Evolutionary conservation across 1,139 yeast genomes (phyloP), one percentile per base, ranked within the genome.

Genomic region (Protomyces gravidus): DNA sequence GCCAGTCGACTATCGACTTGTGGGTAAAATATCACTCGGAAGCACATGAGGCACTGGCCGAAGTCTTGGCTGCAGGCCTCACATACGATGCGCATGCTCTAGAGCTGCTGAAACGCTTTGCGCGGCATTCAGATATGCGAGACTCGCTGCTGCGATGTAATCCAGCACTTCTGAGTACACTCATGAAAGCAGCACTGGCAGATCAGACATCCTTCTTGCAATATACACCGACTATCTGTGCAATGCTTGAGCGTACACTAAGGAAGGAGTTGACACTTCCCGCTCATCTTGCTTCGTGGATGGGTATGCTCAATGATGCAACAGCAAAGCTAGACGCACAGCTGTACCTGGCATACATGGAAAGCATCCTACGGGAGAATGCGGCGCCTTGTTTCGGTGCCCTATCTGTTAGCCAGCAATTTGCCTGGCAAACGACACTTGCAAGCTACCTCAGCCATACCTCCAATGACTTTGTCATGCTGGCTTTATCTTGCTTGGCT

Each of bases 401-500:
- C 2, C 21, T 46, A 7, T 36, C 50, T 5, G 19, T 32, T 5
- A 33, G 9, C 17, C 58, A 53, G 17, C 40, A 30, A 5, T 46
- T 46, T 27, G 40, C 26, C 6, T 42, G 47, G 58, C 47, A 50
- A 6, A n/a, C 58, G 7, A 33, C 47, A 2, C 39, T 53, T 4
- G 58, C 58, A 6, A 26, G 27, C 27, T 28, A 25, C 3, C 28
- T 53, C 5, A 50, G 45, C 19, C 23, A 40, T 5, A 15, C 36
- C 4, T 50, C 47, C 11, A 32, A 45, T 15, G 36, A 19, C 4
- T 11, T 25, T 2, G 51, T 46, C 4, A 15, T 53, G 7, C 32
- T 17, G 15, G 58, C 58, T 15, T 46, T 53, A 17, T 53, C 58
- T 4, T 45, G 51, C 32, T 27, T 53, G n/a, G 46, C 51, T 6